These are phyloP conservation scores for Fusarium pseudonygamai DNA, from an alignment of 2,329 filamentous ascomycete genomes.

Conservation along the genomic window DNA sequence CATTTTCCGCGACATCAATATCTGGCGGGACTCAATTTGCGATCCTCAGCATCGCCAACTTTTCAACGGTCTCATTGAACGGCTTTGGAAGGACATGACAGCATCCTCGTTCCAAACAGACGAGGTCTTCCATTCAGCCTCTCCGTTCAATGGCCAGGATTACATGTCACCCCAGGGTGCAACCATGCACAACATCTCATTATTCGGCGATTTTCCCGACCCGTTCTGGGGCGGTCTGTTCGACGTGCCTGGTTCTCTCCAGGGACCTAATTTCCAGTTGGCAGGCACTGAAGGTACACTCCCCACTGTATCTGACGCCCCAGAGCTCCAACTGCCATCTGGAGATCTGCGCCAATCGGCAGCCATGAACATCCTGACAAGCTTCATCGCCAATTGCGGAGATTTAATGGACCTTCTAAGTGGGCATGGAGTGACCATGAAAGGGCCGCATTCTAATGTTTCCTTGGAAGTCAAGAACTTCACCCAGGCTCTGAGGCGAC, in stretches of 20 bases:
- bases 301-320: fast-evolving
- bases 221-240: background rate
- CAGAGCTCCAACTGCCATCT: fast-evolving
- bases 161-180: background rate
- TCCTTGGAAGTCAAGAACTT: fast-evolving
- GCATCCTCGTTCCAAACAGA: background rate
- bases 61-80: background rate
- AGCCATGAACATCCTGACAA: background rate
- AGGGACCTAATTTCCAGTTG: fast-evolving
- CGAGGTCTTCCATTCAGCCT: fast-evolving
- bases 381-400: background rate
- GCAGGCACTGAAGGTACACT: no score
- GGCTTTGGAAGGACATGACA: background rate
- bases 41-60: background rate
- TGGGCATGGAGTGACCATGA: fast-evolving
- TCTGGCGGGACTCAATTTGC: background rate
- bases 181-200: background rate
- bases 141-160: no score
- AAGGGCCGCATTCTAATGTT: fast-evolving
- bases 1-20: no score
- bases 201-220: fast-evolving
- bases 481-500: fast-evolving
- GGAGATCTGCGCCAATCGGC: background rate
- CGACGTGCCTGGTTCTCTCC: fast-evolving
- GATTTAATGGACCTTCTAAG: background rate